Conservation (phyloP, 1,284 basidiomycete species). For the Phellopilus nigrolimitatus region DNA sequence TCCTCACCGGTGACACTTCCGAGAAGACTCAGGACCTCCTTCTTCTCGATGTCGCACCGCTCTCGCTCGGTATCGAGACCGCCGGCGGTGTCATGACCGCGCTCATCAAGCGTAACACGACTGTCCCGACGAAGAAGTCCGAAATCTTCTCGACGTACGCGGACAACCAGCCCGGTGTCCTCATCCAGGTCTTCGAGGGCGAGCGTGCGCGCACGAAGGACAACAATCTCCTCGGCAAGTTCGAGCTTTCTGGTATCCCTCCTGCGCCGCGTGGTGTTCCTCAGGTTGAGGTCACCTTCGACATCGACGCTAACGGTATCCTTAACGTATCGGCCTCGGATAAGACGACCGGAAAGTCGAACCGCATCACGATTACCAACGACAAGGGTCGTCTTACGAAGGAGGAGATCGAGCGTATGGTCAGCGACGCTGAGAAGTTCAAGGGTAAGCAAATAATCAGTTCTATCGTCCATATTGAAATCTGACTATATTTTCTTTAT, state of each 20-base stretch:
- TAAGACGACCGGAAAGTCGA: conserved; percentile 97
- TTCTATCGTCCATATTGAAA: neutral
- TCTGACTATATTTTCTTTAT: conserved; percentile 23
- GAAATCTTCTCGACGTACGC: conserved; percentile 99
- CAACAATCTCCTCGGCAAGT: conserved; percentile 99
- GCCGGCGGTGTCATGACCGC: conserved; percentile 99
- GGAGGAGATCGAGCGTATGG: conserved; percentile 99
- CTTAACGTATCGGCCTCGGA: conserved; percentile 94
- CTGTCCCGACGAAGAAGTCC: conserved; percentile 98
- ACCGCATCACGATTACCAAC: conserved; percentile 96
- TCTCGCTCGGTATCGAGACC: conserved; percentile 98
- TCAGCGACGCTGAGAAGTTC: conserved; percentile 90
- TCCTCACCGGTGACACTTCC: conserved; percentile 95
- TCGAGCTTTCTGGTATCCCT: conserved; percentile 96
- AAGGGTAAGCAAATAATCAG: conserved; percentile 51
- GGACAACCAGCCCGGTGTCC: conserved; percentile 98
- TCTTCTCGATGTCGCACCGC: conserved; percentile 93
- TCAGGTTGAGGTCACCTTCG: conserved; percentile 97
- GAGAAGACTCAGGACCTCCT: conserved; percentile 98
- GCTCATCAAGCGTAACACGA: conserved; percentile 98
- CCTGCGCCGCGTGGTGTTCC: conserved; percentile 98
- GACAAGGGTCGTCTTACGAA: conserved; percentile 98
- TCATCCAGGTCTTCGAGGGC: conserved; percentile 99
- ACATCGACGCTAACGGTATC: conserved; percentile 98
- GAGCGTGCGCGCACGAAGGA: conserved; percentile 99